Conservation (phyloP, 73 alveolate species). For the Tetrahymena elliotti region DNA sequence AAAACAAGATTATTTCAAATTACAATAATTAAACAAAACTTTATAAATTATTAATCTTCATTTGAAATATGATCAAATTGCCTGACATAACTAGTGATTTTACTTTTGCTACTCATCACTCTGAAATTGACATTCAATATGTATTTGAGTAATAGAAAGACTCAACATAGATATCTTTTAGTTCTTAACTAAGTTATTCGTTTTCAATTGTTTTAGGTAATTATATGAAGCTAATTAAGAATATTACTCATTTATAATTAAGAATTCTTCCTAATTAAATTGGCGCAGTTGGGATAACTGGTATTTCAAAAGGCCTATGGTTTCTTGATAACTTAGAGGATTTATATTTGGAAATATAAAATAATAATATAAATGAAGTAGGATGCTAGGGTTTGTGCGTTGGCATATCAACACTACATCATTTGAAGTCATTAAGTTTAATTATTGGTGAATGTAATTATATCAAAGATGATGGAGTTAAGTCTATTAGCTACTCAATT, state of each 20-base stretch:
- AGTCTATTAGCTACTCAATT: neutral
- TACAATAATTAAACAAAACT: too few relatives aligned
- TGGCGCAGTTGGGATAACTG: neutral
- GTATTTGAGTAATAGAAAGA: neutral
- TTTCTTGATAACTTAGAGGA: neutral
- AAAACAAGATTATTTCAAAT: too few relatives aligned
- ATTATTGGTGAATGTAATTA: neutral
- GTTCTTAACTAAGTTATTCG: neutral
- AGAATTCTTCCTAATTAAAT: neutral
- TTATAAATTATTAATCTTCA: too few relatives aligned
- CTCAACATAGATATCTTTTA: neutral
- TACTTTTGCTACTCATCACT: neutral
- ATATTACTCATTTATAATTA: neutral
- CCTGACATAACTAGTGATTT: neutral
- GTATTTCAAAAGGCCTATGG: neutral
- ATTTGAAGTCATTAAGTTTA: neutral
- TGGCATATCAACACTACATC: neutral
- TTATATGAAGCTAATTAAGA: neutral
- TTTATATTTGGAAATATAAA: neutral
- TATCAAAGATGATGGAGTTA: neutral
- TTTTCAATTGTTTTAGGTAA: neutral
- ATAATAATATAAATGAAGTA: neutral
- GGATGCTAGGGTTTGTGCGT: neutral
- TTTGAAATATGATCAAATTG: neutral
- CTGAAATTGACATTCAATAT: neutral